Evolutionary conservation across 2,329 filamentous ascomycete species (phyloP), one percentile per base, ranked within the genome.

Genomic region (Aspergillus neotritici): DNA sequence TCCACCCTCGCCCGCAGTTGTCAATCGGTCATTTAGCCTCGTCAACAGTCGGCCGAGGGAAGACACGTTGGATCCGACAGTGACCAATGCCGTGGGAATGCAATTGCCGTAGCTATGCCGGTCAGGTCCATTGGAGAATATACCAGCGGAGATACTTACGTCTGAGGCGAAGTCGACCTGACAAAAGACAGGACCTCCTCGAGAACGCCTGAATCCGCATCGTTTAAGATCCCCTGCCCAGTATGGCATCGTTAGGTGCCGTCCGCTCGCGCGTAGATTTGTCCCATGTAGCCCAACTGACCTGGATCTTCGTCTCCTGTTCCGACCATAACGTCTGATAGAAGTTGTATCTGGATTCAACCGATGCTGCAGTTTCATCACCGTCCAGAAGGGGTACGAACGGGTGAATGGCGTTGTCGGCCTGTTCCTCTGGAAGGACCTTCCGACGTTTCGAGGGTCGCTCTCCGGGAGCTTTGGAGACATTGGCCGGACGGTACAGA

Each of bases 391-490:
- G 60, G 6, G 65, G 58, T 6, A 65, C 59, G 47, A 72, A 72
- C 5, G 52, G 53, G 13, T 58, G 50, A 4, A 40, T 11, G 9
- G 54, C 43, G 31, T 43, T 15, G 2, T 48, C 43, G 7, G 48
- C 30, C 5, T 47, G 31, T 4, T 40, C 43, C 5, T 49, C 68
- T 41, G 69, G 73, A 1, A 71, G 70, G 6, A 79, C 67, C 57
- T 75, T 80, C 42, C 80, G 73, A 44, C 76, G 72, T 60, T 86
- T 85, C 30, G 73, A 58, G 21, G 79, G 75, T 31, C 76, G 72
- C 37, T 68, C 63, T 21, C 48, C 53, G 34, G 53, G 46, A 32
- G 48, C 12, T 47, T 61, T 65, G 39, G 47, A 66, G 61, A 44
- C 70, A 65, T 61, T 58, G 34, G 72, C 64, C 45, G 80, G 75